Evolutionary conservation across 139 green algal genomes (phyloP), one percentile per base, ranked within the genome.

Genomic region (Micromonas pusilla): DNA sequence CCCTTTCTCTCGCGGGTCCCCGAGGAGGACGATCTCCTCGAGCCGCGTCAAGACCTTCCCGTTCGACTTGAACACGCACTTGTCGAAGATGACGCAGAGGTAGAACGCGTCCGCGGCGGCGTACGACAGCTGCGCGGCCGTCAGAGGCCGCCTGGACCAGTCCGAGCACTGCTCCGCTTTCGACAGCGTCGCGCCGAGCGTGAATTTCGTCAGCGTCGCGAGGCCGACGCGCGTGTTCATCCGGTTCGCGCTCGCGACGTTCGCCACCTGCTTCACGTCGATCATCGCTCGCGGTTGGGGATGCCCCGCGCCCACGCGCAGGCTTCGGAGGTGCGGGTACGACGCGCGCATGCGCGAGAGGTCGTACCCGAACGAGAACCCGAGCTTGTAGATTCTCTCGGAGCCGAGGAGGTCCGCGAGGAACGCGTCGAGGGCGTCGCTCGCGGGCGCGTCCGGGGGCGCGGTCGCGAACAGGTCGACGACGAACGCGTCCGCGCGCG

Each of bases 151-250:
- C 30, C 23, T 26, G 6, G 54, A 60, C 87, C 87, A 91, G 37
- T 85, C 80, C 52, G 67, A 84, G 2, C 73, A 78, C 71, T 91
- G 87, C 81, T 87, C 74, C 32, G 62, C 52, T 62, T 91, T 91
- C 70, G 87, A 81, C 19, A 91, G 67, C 74, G 37, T 28, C 81
- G 80, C 25, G 26, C 52, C 75, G n/a, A 79, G 31, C 4, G 63
- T 19, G 16, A 60, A 6, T 9, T 26, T 30, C 26, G 76, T 68
- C 28, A 80, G 37, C 26, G 32, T 60, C 0, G 70, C 70, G 19
- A 77, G 54, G 21, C 70, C 70, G n/a, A 38, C 23, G 1, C 45
- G 45, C 2, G 28, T 26, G 16, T 25, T 32, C n/a, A 38, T 32
- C 31, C 30, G n/a, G 30, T 72, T 26, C 2, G 65, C 54, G 54